Conservation (phyloP, 2,329 filamentous ascomycete species). For the Colletotrichum gigasporum region DNA sequence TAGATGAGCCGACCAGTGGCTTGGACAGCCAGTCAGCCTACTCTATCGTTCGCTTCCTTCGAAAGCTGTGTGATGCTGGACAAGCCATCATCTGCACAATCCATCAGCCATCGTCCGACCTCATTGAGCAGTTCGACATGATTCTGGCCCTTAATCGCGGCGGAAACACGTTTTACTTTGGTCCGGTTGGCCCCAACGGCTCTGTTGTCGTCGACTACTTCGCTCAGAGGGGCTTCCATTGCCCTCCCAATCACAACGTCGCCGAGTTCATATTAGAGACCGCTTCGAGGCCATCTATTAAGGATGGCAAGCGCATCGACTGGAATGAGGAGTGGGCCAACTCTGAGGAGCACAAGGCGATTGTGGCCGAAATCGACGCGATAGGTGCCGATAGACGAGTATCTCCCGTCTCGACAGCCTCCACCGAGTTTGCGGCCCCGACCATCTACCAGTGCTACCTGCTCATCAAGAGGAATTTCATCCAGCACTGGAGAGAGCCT, state of each 20-base stretch:
- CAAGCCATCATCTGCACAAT: constrained; percentile 73
- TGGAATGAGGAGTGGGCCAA: constrained; percentile 81
- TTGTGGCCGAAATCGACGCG: constrained; percentile 72
- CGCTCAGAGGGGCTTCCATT: constrained; percentile 69
- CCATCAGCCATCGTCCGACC: constrained; percentile 68
- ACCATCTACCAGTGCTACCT: constrained; percentile 69
- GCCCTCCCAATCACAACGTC: constrained; percentile 64
- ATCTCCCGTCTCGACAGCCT: constrained; percentile 34
- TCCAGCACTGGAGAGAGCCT: constrained; percentile 79
- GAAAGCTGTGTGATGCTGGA: constrained; percentile 65
- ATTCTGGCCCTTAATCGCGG: constrained; percentile 75
- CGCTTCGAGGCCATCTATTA: constrained; percentile 45
- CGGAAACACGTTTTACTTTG: constrained; percentile 79
- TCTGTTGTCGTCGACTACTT: constrained; percentile 66
- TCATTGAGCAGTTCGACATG: constrained; percentile 77
- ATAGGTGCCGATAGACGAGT: constrained; percentile 56
- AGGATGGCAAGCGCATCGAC: constrained; percentile 58
- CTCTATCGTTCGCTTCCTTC: constrained; percentile 54
- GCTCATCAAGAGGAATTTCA: constrained; percentile 76
- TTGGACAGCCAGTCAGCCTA: constrained; percentile 47
- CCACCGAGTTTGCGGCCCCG: constrained; percentile 74
- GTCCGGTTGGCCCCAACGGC: constrained; percentile 74
- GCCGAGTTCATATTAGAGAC: constrained; percentile 61
- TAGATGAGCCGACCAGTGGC: constrained; percentile 71
- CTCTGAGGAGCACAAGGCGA: constrained; percentile 66